phyloP scores from a whole-genome alignment of 805 yeast species.

The Brettanomyces naardenensis region DNA sequence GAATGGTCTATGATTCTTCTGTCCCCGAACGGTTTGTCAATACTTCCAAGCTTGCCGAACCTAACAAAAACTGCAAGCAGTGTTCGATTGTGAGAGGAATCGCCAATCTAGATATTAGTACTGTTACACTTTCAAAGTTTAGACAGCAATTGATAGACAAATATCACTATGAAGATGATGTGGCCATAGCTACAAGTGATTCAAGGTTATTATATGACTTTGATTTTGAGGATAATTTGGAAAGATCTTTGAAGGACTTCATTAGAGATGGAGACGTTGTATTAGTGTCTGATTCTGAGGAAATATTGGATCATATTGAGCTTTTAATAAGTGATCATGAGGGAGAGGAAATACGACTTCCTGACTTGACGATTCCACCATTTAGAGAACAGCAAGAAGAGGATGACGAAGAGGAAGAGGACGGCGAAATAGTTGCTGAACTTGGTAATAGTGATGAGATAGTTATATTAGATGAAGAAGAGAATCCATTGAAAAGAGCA shows the following conservation, averaged over 20 bases:
- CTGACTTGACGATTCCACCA: constrained; percentile 17
- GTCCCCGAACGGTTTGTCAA: constrained; percentile 58
- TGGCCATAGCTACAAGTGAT: constrained; percentile 38
- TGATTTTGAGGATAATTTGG: constrained; percentile 78
- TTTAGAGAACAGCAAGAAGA: constrained; percentile 15
- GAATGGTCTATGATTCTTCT: constrained; percentile 45
- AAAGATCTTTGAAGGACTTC: constrained; percentile 37
- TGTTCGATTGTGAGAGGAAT: constrained; percentile 53
- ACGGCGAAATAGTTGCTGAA: constrained; percentile 9
- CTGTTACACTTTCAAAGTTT: constrained; percentile 39
- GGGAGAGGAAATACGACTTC: constrained; percentile 11
- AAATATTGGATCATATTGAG: constrained; percentile 53
- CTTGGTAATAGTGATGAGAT: neutral
- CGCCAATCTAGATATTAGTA: constrained; percentile 25
- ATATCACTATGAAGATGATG: constrained; percentile 51
- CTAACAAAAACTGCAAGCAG: constrained; percentile 67
- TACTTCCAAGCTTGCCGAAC: constrained; percentile 50
- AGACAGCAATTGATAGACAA: constrained; percentile 39
- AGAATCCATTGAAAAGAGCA: neutral
- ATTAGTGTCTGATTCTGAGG: constrained; percentile 76
- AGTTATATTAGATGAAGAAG: constrained; percentile 1
- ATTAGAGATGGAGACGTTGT: constrained; percentile 54
- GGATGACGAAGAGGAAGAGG: constrained; percentile 16
- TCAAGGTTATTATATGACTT: constrained; percentile 67
- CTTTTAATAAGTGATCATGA: constrained; percentile 35